Base-by-base conservation (phyloP, 805 yeast genomes). In the Helenozyma baotianmanensis region DNA sequence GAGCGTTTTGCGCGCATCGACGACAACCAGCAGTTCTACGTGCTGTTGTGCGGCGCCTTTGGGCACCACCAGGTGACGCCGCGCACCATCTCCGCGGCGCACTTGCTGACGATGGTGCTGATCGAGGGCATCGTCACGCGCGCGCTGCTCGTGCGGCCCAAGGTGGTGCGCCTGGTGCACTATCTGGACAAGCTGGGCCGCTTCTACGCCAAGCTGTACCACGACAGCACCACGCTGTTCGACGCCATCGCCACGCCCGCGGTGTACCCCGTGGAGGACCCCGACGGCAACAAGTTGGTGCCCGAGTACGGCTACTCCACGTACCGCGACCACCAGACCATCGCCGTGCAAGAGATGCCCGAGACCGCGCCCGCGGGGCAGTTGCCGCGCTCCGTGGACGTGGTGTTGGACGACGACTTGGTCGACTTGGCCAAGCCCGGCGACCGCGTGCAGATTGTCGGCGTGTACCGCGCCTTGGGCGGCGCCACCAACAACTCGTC, bases 351-450 rank as follows among this genome's bases (percentile, higher is more conserved):
- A 59, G 98, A 92, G 64, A 85, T 92, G 86, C 97, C 98, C 1
- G 97, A 92, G 63, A 72, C 81, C 42, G 96, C 97, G 1, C 98
- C 97, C 11, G 95, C 97, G 1, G 98, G 98, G 36, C 97, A 90
- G 62, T 70, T 92, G 42, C 98, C 98, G 22, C 72, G 97, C 50
- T 80, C 95, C 2, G 74, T 92, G 22, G 98, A 92, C 53, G 82
- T 90, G 15, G 76, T 90, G n/a, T 64, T 92, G 50, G 96, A 90
- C 57, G 97, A 89, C 51, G 98, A 92, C 55, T 70, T 92, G 43
- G 97, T 92, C 2, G 98, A 92, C 56, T 66, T 62, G 35, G 82
- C 85, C 29, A 92, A 92, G 56, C 97, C 98, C 0, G 98, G 98
- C 50, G 98, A 92, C 58, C 76, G 98, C 54, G 80, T 89, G 21